These are phyloP conservation scores for Penicillium tannophilum DNA, from an alignment of 495 filamentous ascomycete genomes.

Conservation along the genomic window DNA sequence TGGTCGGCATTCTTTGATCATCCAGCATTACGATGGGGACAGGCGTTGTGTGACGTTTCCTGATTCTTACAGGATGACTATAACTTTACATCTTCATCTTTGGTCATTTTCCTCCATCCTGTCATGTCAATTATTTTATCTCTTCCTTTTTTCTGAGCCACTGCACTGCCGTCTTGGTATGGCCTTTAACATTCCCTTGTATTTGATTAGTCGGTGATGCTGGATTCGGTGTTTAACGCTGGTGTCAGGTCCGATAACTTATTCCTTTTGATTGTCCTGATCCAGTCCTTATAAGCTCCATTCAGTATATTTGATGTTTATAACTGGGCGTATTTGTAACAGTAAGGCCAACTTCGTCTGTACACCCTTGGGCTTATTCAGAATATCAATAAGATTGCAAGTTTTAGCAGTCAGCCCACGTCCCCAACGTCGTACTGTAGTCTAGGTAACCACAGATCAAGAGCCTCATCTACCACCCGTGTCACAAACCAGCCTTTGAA, in stretches of 20 bases:
- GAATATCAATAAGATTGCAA: not conserved
- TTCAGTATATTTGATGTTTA: not conserved
- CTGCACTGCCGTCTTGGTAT: slow-evolving; percentile 8
- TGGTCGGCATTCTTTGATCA: slow-evolving; percentile 43
- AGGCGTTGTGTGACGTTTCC: slow-evolving; percentile 37
- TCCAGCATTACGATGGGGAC: slow-evolving; percentile 40
- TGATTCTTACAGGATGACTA: slow-evolving; percentile 13
- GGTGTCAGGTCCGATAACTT: not conserved
- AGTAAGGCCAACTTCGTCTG: not conserved
- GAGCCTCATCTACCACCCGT: not conserved
- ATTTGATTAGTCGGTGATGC: slow-evolving; percentile 12
- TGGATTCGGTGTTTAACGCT: not conserved
- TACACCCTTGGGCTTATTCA: not conserved
- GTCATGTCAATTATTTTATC: not conserved
- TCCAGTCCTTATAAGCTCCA: not conserved
- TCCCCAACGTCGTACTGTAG: not conserved
- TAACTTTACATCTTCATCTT: slow-evolving; percentile 15
- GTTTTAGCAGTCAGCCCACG: not conserved
- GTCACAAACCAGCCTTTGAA: not conserved
- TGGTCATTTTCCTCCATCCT: slow-evolving; percentile 4
- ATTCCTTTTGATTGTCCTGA: not conserved
- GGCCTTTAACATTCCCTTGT: slow-evolving; percentile 9
- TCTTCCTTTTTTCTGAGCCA: slow-evolving; percentile 10
- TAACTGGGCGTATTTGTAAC: not conserved
- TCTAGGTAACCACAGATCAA: not conserved